A percentile compares a stretch with the other conserved stretches of the same genome.
Evolutionary conservation across 1,284 basidiomycete species (phyloP).

Genomic region (Takashimella tepidaria): DNA sequence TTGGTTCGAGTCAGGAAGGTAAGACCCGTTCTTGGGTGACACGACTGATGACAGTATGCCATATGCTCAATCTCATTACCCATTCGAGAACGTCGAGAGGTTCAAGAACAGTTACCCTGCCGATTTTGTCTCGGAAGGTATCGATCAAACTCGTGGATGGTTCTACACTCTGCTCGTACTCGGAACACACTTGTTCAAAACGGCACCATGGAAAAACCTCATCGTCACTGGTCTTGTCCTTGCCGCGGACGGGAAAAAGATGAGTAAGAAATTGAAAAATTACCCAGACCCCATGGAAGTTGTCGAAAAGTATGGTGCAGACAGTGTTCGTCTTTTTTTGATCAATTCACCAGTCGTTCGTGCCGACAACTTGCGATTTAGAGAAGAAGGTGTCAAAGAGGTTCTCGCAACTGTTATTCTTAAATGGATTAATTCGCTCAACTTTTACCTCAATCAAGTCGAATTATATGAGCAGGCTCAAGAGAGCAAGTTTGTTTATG

Average conservation of each 20-base stretch:
- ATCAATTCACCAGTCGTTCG: conserved; percentile 99
- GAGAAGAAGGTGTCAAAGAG: conserved; percentile 96
- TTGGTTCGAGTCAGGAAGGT: conserved; percentile 99
- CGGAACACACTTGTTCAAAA: conserved; percentile 88
- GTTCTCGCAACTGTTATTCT: conserved; percentile 91
- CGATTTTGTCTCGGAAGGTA: conserved; percentile 98
- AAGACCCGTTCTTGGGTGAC: conserved; percentile 20
- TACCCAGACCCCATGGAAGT: conserved; percentile 96
- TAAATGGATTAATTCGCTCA: conserved; percentile 99
- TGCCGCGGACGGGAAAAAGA: conserved; percentile 98
- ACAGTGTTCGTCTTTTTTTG: conserved; percentile 95
- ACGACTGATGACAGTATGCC: conserved; percentile 69
- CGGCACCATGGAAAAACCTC: conserved; percentile 96
- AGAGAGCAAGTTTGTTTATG: conserved; percentile 76
- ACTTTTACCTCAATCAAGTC: conserved; percentile 97
- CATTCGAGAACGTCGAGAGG: conserved; percentile 81
- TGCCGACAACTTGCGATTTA: conserved; percentile 95
- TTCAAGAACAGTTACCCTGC: conserved; percentile 82
- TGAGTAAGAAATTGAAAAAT: conserved; percentile 97
- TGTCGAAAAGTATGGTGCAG: conserved; percentile 89
- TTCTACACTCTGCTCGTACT: conserved; percentile 98
- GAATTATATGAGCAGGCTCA: conserved; percentile 79
- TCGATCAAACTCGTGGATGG: conserved; percentile 94
- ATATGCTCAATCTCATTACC: conserved; percentile 95
- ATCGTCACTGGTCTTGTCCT: conserved; percentile 95